Conservation (phyloP, 2,329 filamentous ascomycete species). For the Lecanicillium sp. region DNA sequence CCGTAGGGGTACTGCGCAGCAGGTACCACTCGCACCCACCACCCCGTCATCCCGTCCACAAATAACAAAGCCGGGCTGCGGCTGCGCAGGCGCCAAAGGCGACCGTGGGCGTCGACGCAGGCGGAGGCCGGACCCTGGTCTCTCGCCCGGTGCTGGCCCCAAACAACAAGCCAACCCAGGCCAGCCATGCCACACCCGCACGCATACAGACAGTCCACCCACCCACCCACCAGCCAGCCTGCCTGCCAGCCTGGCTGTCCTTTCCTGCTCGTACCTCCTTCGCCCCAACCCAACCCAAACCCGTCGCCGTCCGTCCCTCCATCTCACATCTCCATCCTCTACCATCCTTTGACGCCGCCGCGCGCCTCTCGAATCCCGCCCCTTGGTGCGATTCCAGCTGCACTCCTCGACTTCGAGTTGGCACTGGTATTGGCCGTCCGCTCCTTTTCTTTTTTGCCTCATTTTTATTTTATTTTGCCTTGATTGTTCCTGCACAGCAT, state of each 20-base stretch:
- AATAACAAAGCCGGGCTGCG: no score
- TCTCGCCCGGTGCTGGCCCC: no score
- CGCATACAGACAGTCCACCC: no score
- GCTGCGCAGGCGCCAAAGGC: no score
- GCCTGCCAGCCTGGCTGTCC: not conserved
- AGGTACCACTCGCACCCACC: no score
- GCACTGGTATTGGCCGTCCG: conserved; percentile 54
- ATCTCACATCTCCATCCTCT: conserved; percentile 18
- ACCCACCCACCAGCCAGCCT: no score
- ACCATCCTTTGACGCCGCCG: conserved; percentile 10
- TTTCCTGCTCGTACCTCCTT: not conserved
- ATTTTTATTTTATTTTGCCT: conserved; percentile 16
- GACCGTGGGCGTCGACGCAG: no score
- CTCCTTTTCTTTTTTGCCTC: conserved; percentile 34
- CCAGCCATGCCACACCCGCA: no score
- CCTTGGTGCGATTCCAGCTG: conserved; percentile 50
- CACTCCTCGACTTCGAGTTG: conserved; percentile 39
- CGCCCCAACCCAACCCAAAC: not conserved
- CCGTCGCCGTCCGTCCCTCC: conserved; percentile 19
- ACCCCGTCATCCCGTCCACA: no score
- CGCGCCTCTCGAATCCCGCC: conserved; percentile 10
- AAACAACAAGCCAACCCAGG: no score
- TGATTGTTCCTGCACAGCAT: conserved; percentile 14
- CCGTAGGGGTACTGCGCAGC: no score
- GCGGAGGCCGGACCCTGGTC: no score